phyloP scores from a whole-genome alignment of 805 yeast species.

The Wickerhamomyces mucosus region DNA sequence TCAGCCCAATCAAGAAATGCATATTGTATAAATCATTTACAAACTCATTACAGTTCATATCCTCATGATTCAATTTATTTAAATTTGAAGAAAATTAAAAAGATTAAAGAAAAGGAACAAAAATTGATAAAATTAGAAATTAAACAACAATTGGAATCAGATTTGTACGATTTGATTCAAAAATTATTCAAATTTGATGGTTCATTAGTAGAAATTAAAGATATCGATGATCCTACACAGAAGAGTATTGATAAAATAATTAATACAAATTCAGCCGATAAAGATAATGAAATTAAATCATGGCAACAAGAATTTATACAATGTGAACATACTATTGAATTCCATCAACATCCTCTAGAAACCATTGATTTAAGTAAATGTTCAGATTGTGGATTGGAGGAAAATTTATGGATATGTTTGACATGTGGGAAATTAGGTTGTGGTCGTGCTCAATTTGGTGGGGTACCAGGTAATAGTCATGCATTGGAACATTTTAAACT shows the following conservation, averaged over 20 bases:
- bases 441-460: conserved; percentile 92
- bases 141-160: conserved; percentile 52
- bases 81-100: conserved; percentile 45
- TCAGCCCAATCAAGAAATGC: conserved; percentile 70
- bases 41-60: conserved; percentile 41
- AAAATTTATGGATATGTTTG: conserved; percentile 88
- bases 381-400: conserved; percentile 48
- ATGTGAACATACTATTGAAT: conserved; percentile 64
- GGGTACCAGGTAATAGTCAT: conserved; percentile 89
- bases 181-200: conserved; percentile 5
- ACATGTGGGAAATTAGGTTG: conserved; percentile 90
- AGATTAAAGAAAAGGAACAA: conserved; percentile 24
- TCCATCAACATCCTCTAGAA: conserved; percentile 30
- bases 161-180: conserved; percentile 40
- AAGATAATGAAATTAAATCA: conserved; percentile 64
- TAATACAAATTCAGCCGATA: conserved; percentile 47
- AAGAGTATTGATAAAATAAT: conserved; percentile 36
- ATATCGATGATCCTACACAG: conserved; percentile 4
- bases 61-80: conserved; percentile 46
- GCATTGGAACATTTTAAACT: conserved; percentile 64
- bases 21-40: conserved; percentile 54
- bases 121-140: conserved; percentile 60
- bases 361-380: conserved; percentile 36
- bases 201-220: conserved; percentile 24
- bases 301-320: conserved; percentile 88